Percentiles rank a stretch among this genome's conserved stretches.
Evolutionary conservation across 2,329 filamentous ascomycete species (phyloP).

Genomic region (Calcarisporium arbuscula): DNA sequence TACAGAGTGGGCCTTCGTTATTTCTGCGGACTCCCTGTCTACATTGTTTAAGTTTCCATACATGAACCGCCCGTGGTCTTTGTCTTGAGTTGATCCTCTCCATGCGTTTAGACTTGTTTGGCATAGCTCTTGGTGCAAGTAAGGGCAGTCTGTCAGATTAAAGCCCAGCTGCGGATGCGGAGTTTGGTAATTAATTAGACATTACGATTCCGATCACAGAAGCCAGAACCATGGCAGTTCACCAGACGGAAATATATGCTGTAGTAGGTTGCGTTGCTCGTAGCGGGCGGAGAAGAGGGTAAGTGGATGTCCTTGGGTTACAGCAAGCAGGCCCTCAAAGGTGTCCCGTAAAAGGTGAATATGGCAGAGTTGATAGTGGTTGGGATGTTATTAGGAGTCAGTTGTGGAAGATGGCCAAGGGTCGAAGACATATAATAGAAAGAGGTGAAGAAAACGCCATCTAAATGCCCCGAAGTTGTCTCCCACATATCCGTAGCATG

Average conservation of each 20-base stretch:
- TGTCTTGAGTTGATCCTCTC: constrained; percentile 13
- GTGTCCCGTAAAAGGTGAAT: constrained; percentile 51
- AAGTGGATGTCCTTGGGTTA: constrained; percentile 35
- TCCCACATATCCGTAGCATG: no score
- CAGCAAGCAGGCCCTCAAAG: constrained; percentile 50
- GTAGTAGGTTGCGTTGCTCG: constrained; percentile 29
- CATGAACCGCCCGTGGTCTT: constrained; percentile 7
- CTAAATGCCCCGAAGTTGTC: no score
- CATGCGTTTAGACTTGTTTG: constrained; percentile 21
- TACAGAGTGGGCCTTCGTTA: constrained; percentile 9
- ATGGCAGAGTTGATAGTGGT: constrained; percentile 25
- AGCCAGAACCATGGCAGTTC: constrained; percentile 38
- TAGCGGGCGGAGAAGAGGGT: constrained; percentile 30
- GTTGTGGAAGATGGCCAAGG: constrained; percentile 40
- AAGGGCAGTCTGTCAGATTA: constrained; percentile 20
- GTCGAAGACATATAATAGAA: constrained; percentile 23
- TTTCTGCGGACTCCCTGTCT: constrained; percentile 8
- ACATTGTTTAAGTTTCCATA: constrained; percentile 11
- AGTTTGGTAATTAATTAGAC: constrained; percentile 28
- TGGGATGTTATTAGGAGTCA: constrained; percentile 38
- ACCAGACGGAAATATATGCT: constrained; percentile 31
- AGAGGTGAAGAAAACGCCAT: constrained; percentile 18
- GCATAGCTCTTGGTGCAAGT: constrained; percentile 24
- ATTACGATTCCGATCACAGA: constrained; percentile 27
- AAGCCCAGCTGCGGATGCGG: no score